Base-by-base conservation (phyloP, 2,329 filamentous ascomycete genomes). In the Arachnopeziza araneosa region DNA sequence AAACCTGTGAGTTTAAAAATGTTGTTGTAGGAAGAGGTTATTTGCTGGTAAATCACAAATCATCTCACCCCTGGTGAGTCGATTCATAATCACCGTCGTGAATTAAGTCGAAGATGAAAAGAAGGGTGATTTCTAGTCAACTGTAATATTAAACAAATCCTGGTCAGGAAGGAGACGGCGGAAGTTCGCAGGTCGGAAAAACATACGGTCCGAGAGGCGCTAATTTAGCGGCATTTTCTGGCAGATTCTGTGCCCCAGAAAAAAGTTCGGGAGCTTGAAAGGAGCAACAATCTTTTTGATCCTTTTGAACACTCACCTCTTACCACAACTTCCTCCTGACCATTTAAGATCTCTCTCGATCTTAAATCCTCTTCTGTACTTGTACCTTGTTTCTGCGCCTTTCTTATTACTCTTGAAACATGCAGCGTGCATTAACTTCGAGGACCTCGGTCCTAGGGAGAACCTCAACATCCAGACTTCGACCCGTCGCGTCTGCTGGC, bases 341-440 rank as follows among this genome's bases (percentile, higher is more conserved):
- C 32, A 56, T 36, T 48, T 52, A 50, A 62, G 26, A 63, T 58
- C 49, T 58, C 21, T 55, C 30, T 22, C 54, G 57, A 58, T 59
- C 56, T 53, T 61, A 23, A 60, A 55, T 49, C 50, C 57, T 60
- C 61, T 60, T 62, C 66, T 44, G 66, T 69, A 64, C 49, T 69
- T 67, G 61, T 68, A 67, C 58, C 24, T 61, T 60, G 54, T 57
- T 58, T 48, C 63, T 59, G 57, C 57, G 57, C 63, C 63, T 56
- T 61, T 65, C 50, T 63, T 68, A 62, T 52, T 54, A 64, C 59
- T 62, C 58, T 67, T 66, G 70, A 79, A 90, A 77, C 75, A 99
- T 99, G 95, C 95, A 99, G 85, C 91, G 95, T 79, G 92, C 92
- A 79, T 84, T 99, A 75, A 86, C 90, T 75, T 91, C 90, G 71